phyloP scores from a whole-genome alignment of 1,139 yeast genomes.

The Scheffersomyces illinoinensis region DNA sequence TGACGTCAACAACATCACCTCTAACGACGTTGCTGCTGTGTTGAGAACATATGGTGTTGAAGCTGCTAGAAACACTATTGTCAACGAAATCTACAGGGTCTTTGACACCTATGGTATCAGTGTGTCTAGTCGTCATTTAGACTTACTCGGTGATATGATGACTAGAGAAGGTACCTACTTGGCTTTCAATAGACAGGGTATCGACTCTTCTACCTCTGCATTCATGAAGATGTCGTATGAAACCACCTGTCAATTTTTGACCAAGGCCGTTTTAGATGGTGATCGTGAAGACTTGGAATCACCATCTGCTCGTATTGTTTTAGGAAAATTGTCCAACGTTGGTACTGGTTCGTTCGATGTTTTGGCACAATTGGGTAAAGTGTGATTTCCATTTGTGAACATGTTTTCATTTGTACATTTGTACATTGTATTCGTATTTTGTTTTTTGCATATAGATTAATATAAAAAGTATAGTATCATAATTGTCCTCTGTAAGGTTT shows the following conservation, averaged over 20 bases:
- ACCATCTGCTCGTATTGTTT: conserved; percentile 93
- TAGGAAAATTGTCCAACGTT: conserved; percentile 87
- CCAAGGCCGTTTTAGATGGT: conserved; percentile 92
- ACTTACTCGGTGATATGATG: conserved; percentile 98
- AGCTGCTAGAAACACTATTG: conserved; percentile 97
- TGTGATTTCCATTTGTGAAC: background rate
- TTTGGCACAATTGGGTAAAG: conserved; percentile 53
- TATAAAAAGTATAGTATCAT: background rate
- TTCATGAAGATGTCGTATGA: conserved; percentile 99
- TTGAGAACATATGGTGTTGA: conserved; percentile 95
- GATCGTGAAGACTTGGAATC: conserved; percentile 86
- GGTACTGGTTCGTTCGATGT: conserved; percentile 98
- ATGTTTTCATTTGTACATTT: background rate
- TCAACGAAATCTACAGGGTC: conserved; percentile 92
- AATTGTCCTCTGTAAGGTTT: no score
- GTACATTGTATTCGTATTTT: background rate
- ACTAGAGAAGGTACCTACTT: conserved; percentile 96
- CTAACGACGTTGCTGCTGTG: conserved; percentile 92
- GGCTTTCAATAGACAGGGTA: conserved; percentile 98
- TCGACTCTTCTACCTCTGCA: conserved; percentile 91
- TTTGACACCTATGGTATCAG: conserved; percentile 96
- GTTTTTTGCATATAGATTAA: background rate
- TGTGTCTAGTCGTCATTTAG: conserved; percentile 92
- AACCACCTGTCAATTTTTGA: conserved; percentile 95
- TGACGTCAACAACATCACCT: conserved; percentile 81